A percentile compares a stretch with the other conserved stretches of the same genome.
These are phyloP conservation scores for Penicillium frequentans DNA, from an alignment of 2,329 filamentous ascomycete species.

Conservation along the genomic window DNA sequence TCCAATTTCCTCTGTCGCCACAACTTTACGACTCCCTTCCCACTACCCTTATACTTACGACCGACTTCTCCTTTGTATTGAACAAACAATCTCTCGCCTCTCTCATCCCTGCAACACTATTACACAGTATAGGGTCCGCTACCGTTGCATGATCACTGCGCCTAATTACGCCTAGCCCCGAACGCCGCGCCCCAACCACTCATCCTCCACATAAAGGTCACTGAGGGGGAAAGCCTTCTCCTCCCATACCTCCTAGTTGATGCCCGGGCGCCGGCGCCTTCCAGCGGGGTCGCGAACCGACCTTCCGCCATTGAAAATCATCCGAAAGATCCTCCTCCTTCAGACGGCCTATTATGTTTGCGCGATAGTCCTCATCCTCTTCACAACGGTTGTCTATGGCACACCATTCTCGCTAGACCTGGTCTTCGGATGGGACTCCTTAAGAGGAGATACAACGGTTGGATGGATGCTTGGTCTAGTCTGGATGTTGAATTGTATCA, in stretches of 20 bases:
- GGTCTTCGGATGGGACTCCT: constrained; percentile 62
- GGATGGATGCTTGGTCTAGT: constrained; percentile 69
- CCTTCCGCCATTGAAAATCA: constrained; percentile 65
- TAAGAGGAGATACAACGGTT: constrained; percentile 67
- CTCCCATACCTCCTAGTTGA: constrained; percentile 25
- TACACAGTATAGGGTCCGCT: not conserved
- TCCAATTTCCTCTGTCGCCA: constrained; percentile 7
- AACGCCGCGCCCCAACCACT: not conserved
- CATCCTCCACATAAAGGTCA: not conserved
- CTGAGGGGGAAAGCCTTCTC: not conserved
- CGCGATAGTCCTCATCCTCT: constrained; percentile 63
- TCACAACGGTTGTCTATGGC: constrained; percentile 67
- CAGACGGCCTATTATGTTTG: constrained; percentile 65
- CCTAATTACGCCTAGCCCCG: not conserved
- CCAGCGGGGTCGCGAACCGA: constrained; percentile 66
- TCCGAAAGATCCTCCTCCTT: constrained; percentile 65
- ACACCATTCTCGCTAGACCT: constrained; percentile 59
- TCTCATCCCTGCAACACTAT: not conserved
- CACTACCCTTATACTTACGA: not conserved
- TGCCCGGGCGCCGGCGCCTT: constrained; percentile 56
- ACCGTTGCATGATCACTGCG: not conserved
- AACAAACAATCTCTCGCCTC: not conserved
- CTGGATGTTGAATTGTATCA: constrained; percentile 65
- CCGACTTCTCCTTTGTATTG: not conserved
- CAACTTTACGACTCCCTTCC: not conserved